Conservation (phyloP, 768 basidiomycete species). For the Favolaschia claudopus region DNA sequence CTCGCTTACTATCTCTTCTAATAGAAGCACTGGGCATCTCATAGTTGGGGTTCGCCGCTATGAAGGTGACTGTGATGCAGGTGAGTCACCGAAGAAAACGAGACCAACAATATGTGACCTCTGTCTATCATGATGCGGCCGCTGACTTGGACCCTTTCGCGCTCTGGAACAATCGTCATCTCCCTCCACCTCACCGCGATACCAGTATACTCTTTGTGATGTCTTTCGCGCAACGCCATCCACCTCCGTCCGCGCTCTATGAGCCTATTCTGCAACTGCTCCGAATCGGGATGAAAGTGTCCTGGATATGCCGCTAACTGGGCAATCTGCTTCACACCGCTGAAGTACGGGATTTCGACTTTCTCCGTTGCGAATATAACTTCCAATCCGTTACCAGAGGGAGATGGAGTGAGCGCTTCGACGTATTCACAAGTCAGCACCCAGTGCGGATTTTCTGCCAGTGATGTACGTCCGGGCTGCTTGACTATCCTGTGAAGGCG, state of each 20-base stretch:
- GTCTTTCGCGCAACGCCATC: background rate
- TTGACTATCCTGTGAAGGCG: background rate
- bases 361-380: background rate
- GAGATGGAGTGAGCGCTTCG: background rate
- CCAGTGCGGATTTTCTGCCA: background rate
- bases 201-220: slow-evolving; percentile 1
- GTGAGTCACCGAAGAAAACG: too few species aligned
- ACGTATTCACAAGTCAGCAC: background rate
- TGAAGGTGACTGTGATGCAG: background rate
- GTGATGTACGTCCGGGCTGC: background rate
- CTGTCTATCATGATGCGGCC: background rate
- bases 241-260: background rate
- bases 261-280: background rate
- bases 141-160: background rate
- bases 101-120: too few species aligned
- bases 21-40: background rate
- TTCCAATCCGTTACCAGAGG: background rate
- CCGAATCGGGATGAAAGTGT: background rate
- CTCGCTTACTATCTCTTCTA: too few species aligned
- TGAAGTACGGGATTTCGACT: background rate
- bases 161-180: too few species aligned
- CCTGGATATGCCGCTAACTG: background rate
- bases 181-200: background rate
- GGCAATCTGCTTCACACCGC: background rate
- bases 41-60: background rate